Evolutionary conservation across 2,329 filamentous ascomycete species (phyloP), one percentile per base, ranked within the genome.

Genomic region (Furcasterigmium sp.): DNA sequence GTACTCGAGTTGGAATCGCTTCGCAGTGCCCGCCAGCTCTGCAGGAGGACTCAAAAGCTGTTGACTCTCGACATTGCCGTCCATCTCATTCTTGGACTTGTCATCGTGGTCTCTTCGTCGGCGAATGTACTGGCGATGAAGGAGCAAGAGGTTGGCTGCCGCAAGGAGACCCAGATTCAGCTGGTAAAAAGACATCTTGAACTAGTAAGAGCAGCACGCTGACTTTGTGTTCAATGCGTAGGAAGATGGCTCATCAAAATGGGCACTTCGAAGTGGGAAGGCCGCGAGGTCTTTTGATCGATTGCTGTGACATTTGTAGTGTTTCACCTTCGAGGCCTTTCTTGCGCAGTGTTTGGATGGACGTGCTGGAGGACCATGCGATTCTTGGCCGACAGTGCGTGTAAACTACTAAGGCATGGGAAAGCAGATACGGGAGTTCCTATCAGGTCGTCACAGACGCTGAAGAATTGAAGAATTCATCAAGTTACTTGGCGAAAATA

Each of bases 1-100:
- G 45, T 52, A 57, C 13, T 56, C 49, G 14, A 49, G 34, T 41
- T 54, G 46, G 41, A 56, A 56, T 28, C 48, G 43, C 14, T 45
- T 26, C 11, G 44, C 50, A 4, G 42, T 47, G n/a, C 36, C 41
- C n/a, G 43, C 29, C 8, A 46, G 28, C 18, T 47, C 47, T 20
- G 20, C 36, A 17, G 39, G 39, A 14, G 23, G 38, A 4, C 32
- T 5, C 18, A 50, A 44, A 20, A 46, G 37, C 13, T 38, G 38
- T n/a, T 44, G 44, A 10, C 32, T 34, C 37, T 53, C 48, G 18
- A 46, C 32, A 7, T 36, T 32, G 10, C 29, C 41, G 8, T 39
- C 43, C 23, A 47, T 46, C 7, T 15, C 39, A 30, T 49, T 46
- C 9, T 43, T 37, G 8, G 43, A 11, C 14, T 46, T 41, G 37